A percentile compares a stretch with the other conserved stretches of the same genome.
Conservation (phyloP, 1,284 basidiomycete genomes). For the Cutaneotrichosporon dermatis region DNA sequence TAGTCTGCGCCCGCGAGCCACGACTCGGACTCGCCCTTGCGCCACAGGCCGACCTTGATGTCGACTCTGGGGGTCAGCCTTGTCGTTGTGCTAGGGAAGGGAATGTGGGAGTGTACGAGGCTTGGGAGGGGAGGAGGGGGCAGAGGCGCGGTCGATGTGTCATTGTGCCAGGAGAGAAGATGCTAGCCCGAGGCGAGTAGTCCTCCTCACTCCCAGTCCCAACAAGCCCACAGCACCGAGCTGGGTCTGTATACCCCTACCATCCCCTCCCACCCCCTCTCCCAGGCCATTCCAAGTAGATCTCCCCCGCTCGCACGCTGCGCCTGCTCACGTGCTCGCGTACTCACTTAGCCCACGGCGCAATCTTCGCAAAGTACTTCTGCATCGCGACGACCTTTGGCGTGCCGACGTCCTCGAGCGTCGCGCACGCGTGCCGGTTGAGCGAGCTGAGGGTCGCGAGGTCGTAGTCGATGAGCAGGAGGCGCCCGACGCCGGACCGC, state of each 20-base stretch:
- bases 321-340: too few relatives aligned
- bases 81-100: too few relatives aligned
- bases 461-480: conserved; percentile 65
- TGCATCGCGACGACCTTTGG: conserved; percentile 85
- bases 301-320: neutral
- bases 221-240: too few relatives aligned
- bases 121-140: too few relatives aligned
- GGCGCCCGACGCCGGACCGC: conserved; percentile 53
- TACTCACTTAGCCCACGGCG: conserved; percentile 54
- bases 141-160: too few relatives aligned
- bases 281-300: too few relatives aligned
- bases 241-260: too few relatives aligned
- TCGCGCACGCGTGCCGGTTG: conserved; percentile 92
- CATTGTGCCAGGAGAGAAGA: too few relatives aligned
- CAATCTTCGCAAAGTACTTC: conserved; percentile 65
- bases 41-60: conserved; percentile 74
- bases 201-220: too few relatives aligned
- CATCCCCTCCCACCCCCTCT: too few relatives aligned
- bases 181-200: too few relatives aligned
- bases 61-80: conserved; percentile 60
- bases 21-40: conserved; percentile 61
- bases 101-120: too few relatives aligned
- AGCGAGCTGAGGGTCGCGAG: conserved; percentile 87
- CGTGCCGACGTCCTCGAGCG: conserved; percentile 82
- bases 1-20: conserved; percentile 78